Evolutionary conservation across 805 yeast genomes (phyloP), one percentile per base, ranked within the genome.

Genomic region (Saccharomycopsis synnaedendra): DNA sequence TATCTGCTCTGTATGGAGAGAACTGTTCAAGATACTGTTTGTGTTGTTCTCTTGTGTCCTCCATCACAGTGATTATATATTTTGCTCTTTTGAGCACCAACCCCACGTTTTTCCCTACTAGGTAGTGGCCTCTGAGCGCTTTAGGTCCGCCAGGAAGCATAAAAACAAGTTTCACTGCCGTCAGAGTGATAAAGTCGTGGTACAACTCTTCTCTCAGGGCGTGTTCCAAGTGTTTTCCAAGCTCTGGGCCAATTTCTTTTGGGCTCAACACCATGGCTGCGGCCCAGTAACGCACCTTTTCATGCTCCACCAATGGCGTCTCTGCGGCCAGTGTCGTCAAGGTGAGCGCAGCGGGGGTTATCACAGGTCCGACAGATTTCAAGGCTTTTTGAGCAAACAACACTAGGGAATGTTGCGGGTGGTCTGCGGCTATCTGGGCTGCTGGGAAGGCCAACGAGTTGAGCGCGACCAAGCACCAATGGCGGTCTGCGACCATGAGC

Each of bases 271-370:
- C 10, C 10, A 29, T 8, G 28, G 11, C 32, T 9, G n/a, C 11
- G 5, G 43, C 43, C 39, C 44, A 40, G 29, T 48, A 41, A 9
- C 43, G 43, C 19, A 51, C 30, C 35, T 51, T 51, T 7, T 11
- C 11, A 11, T 39, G 11, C 42, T 51, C 54, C 27, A 47, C 35
- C 30, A 51, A 11, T 5, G 44, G 47, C 28, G 34, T 37, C 19
- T 45, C 52, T 7, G 32, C 10, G 5, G 34, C 41, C 9, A 36
- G 30, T 4, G 47, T 33, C 8, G 44, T 34, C 9, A 45, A 19
- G 10, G 19, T 36, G 35, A 34, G 29, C 9, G 35, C 28, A 8
- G 45, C 32, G 28, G 42, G 42, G n/a, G 39, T 41, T 10, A 51
- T 37, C 32, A 45, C 48, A 6, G 31, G 38, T 28, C 40, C 43